A percentile compares a stretch with the other conserved stretches of the same genome.
Conservation (phyloP, 2,329 filamentous ascomycete species). For the Curvularia verruculosa region DNA sequence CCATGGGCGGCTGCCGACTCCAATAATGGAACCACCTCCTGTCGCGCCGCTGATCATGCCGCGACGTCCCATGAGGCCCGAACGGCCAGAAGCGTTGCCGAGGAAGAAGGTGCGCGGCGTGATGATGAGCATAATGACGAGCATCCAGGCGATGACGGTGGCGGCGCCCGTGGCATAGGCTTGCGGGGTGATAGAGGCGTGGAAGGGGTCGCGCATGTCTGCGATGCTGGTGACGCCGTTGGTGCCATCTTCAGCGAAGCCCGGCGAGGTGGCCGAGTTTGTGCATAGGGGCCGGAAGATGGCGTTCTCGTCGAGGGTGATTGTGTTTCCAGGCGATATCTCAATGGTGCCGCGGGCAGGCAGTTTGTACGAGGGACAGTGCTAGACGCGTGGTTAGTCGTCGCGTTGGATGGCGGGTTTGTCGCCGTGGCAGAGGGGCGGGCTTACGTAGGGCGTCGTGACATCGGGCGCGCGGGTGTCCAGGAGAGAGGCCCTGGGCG, state of each 20-base stretch:
- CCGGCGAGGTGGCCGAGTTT: constrained; percentile 36
- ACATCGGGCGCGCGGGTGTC: constrained; percentile 33
- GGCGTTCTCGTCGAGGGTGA: constrained; percentile 65
- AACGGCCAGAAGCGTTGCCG: constrained; percentile 68
- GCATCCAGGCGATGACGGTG: constrained; percentile 87
- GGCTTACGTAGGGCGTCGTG: constrained; percentile 41
- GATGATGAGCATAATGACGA: constrained; percentile 92
- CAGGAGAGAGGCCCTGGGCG: constrained; percentile 32
- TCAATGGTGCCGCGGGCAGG: constrained; percentile 64
- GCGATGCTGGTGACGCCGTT: constrained; percentile 58
- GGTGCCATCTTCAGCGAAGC: constrained; percentile 48
- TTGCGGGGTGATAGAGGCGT: constrained; percentile 90
- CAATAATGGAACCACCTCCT: constrained; percentile 68
- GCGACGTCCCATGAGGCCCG: constrained; percentile 78
- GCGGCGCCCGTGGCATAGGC: constrained; percentile 91
- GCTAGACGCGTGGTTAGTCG: constrained; percentile 46
- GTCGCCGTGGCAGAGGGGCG: constrained; percentile 6
- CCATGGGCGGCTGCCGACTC: constrained; percentile 90
- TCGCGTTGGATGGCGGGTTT: constrained; percentile 1
- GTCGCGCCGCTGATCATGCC: constrained; percentile 83
- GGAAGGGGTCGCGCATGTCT: constrained; percentile 84
- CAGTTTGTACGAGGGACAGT: constrained; percentile 68
- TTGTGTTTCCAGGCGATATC: constrained; percentile 59
- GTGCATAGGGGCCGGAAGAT: constrained; percentile 66
- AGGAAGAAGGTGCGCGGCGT: constrained; percentile 93